Evolutionary conservation across 2,329 filamentous ascomycete genomes (phyloP).

Genomic region (Venturia effusa): DNA sequence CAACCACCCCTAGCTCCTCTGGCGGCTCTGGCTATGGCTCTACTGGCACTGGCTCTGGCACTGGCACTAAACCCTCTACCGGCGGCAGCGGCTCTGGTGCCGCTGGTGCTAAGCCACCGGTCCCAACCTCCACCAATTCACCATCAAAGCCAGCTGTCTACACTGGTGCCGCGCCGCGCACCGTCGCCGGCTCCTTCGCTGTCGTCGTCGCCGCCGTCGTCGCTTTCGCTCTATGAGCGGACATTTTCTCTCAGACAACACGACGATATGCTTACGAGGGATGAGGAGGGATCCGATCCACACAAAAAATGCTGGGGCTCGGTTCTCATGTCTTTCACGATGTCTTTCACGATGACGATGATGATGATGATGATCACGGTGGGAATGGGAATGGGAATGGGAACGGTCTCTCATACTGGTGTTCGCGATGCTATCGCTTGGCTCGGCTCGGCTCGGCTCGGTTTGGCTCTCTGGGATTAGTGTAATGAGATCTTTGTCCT

Average conservation of each 20-base stretch:
- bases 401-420: too few relatives aligned
- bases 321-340: neutral
- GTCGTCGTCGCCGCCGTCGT: constrained; percentile 3
- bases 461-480: too few relatives aligned
- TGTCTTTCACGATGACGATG: too few relatives aligned
- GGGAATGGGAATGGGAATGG: too few relatives aligned
- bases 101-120: neutral
- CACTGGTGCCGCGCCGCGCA: constrained; percentile 1
- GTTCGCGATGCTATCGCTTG: too few relatives aligned
- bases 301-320: neutral
- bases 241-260: neutral
- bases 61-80: neutral
- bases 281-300: neutral
- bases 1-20: too few relatives aligned
- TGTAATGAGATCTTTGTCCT: too few relatives aligned
- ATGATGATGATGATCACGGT: too few relatives aligned
- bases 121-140: neutral
- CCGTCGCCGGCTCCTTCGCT: neutral
- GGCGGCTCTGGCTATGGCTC: neutral
- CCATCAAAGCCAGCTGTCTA: constrained; percentile 3
- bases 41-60: neutral
- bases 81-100: neutral
- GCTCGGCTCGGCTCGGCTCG: too few relatives aligned
- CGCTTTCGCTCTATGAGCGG: constrained; percentile 6
- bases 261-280: neutral